A percentile compares a stretch with the other conserved stretches of the same genome.
Conservation (phyloP, 2,329 filamentous ascomycete species). For the Phyllosticta paracitricarpa region DNA sequence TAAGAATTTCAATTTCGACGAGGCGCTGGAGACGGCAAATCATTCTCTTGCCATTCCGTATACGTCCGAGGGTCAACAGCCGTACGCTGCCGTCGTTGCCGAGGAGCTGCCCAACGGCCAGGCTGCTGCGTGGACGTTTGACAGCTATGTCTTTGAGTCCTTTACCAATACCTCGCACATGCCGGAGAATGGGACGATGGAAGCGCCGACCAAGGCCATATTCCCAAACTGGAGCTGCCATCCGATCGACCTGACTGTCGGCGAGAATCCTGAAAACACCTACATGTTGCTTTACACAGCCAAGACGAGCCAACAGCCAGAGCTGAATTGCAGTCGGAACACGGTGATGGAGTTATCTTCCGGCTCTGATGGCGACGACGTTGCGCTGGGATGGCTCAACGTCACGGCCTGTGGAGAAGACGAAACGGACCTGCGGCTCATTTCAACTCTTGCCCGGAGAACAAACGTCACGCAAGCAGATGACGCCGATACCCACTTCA, state of each 20-base stretch:
- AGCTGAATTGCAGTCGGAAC: slow-evolving; percentile 1
- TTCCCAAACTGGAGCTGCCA: not conserved
- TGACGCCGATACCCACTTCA: not conserved
- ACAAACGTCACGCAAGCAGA: not conserved
- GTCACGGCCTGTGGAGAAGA: slow-evolving; percentile 1
- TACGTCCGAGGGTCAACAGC: not conserved
- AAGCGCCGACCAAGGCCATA: not conserved
- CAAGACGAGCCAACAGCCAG: not conserved
- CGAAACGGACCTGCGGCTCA: not conserved
- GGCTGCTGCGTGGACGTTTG: slow-evolving; percentile 2
- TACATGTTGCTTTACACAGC: not conserved
- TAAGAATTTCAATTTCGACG: not conserved
- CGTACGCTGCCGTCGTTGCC: slow-evolving; percentile 5
- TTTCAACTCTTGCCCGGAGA: not conserved
- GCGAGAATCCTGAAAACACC: not conserved
- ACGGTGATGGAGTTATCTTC: not conserved
- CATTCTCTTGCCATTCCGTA: not conserved
- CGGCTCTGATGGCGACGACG: not conserved
- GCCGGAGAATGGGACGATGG: not conserved
- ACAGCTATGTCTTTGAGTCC: slow-evolving; percentile 6
- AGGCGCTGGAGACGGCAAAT: not conserved
- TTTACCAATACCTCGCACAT: slow-evolving; percentile 3
- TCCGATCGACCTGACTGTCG: not conserved
- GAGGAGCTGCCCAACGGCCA: slow-evolving; percentile 5
- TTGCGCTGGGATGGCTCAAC: not conserved